A percentile compares a stretch with the other conserved stretches of the same genome.
phyloP scores from a whole-genome alignment of 805 yeast genomes.

The Tetrapisispora fleetii region DNA sequence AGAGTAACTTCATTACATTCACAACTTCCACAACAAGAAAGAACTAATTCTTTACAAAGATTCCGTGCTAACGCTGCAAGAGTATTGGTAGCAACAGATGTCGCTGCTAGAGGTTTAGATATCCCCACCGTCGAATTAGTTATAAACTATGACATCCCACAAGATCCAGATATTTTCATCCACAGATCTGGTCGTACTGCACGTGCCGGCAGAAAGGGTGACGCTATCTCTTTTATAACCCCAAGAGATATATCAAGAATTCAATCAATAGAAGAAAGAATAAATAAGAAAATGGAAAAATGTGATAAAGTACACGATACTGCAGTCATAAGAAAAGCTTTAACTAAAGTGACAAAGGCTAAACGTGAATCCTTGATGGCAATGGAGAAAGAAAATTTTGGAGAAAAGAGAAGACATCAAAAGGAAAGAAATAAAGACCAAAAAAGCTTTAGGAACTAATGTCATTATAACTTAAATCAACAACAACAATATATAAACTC shows the following conservation, averaged over 20 bases:
- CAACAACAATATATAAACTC: background rate
- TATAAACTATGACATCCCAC: constrained; percentile 85
- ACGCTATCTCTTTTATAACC: constrained; percentile 68
- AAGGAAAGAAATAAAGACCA: constrained; percentile 29
- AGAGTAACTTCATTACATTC: constrained; percentile 88
- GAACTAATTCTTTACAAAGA: constrained; percentile 84
- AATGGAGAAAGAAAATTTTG: constrained; percentile 86
- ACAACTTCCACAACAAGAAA: constrained; percentile 85
- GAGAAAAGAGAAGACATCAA: constrained; percentile 54
- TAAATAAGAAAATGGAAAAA: constrained; percentile 68
- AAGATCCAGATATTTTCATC: constrained; percentile 91
- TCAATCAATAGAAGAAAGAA: constrained; percentile 77
- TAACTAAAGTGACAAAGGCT: constrained; percentile 66
- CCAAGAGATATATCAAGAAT: constrained; percentile 79
- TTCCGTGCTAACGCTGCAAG: constrained; percentile 93
- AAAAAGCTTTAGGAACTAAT: constrained; percentile 10
- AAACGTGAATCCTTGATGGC: constrained; percentile 87
- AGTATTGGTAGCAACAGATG: constrained; percentile 89
- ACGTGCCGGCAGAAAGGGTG: constrained; percentile 90
- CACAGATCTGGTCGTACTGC: constrained; percentile 99
- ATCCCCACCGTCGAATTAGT: constrained; percentile 89
- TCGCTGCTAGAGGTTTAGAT: constrained; percentile 95
- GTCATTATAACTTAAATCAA: no score
- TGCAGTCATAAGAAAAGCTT: constrained; percentile 59
- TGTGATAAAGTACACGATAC: constrained; percentile 66